These are phyloP conservation scores for Fusarium mexicanum DNA, from an alignment of 2,329 filamentous ascomycete genomes.

Conservation along the genomic window DNA sequence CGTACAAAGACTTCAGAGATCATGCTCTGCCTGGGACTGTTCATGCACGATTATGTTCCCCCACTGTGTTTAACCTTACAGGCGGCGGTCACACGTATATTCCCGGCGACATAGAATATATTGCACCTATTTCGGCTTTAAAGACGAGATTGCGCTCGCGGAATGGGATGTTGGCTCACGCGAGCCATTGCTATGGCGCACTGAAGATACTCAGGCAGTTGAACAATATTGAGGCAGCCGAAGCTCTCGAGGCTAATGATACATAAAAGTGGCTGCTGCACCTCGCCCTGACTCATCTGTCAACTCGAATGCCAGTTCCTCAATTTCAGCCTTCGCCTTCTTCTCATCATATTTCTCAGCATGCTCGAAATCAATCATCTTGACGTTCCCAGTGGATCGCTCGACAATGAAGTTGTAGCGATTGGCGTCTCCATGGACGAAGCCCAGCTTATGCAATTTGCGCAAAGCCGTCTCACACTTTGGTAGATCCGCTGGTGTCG, in stretches of 20 bases:
- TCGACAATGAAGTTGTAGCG: not conserved
- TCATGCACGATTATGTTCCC: not conserved
- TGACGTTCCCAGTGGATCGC: not conserved
- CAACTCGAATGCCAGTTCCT: not conserved
- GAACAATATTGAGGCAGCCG: fast-evolving
- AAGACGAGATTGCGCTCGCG: not conserved
- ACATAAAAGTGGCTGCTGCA: fast-evolving
- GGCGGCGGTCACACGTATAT: fast-evolving
- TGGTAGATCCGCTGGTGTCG: not conserved
- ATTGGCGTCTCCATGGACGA: not conserved
- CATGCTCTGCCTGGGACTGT: not conserved
- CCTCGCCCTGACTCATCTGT: not conserved
- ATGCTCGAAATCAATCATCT: not conserved
- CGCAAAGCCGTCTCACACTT: not conserved
- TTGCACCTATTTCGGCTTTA: not conserved
- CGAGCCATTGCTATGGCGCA: fast-evolving
- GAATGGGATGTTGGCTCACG: not conserved
- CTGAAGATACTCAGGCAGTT: not conserved
- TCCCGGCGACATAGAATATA: fast-evolving
- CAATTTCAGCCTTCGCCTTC: not conserved
- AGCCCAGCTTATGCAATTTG: not conserved
- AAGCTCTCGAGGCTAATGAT: not conserved
- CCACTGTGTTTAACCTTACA: too few species aligned
- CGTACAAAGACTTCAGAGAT: not conserved
- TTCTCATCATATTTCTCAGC: not conserved